Conservation (phyloP, 129 eudicot genomes). For the Helianthus tuberosus region DNA sequence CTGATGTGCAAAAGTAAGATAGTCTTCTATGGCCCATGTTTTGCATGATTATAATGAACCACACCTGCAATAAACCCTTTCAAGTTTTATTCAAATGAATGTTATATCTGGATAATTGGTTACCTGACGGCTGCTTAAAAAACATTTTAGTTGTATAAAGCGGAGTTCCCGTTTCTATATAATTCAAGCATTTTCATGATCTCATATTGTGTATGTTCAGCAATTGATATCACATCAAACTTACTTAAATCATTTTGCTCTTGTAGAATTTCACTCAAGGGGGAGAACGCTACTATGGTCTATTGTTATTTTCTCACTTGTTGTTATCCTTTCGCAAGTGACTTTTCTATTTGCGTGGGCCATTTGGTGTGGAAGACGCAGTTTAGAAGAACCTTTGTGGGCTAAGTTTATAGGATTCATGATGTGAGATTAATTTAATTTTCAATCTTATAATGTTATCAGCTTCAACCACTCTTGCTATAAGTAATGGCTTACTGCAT, state of each 20-base stretch:
- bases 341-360: conserved; percentile 61
- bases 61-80: conserved; percentile 6
- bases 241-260: conserved; percentile 20
- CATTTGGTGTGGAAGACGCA: conserved; percentile 55
- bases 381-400: conserved; percentile 60
- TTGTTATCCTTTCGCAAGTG: conserved; percentile 56
- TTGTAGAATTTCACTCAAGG: conserved; percentile 64
- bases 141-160: conserved; percentile 6
- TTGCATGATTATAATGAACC: neutral
- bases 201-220: conserved; percentile 12
- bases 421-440: conserved; percentile 54
- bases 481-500: neutral
- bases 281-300: conserved; percentile 59
- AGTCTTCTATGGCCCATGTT: neutral
- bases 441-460: conserved; percentile 2
- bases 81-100: conserved; percentile 10
- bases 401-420: conserved; percentile 78
- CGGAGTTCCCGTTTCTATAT: neutral
- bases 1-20: conserved; percentile 8
- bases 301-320: conserved; percentile 56
- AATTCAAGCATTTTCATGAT: conserved; percentile 15
- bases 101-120: conserved; percentile 10
- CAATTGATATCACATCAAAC: conserved; percentile 14
- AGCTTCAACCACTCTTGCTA: conserved; percentile 1
- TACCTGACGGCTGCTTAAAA: conserved; percentile 5